These are phyloP conservation scores for Trypanosoma rangeli DNA, from an alignment of 208 protist genomes.

Conservation along the genomic window DNA sequence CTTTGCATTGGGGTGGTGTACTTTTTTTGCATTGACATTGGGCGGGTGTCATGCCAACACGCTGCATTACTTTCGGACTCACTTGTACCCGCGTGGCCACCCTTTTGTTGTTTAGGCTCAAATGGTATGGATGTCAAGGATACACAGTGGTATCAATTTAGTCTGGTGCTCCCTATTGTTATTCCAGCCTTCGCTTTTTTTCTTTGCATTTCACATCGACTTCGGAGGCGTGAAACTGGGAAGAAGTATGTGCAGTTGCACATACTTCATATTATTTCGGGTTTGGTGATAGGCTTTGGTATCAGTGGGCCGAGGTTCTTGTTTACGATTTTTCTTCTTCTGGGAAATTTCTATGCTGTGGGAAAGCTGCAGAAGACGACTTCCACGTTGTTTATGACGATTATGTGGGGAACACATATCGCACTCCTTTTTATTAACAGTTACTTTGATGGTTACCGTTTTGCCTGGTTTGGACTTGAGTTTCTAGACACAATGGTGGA, in stretches of 20 bases:
- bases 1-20: constrained; percentile 28
- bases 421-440: constrained; percentile 37
- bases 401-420: constrained; percentile 56
- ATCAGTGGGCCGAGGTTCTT: constrained; percentile 45
- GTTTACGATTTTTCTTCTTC: constrained; percentile 42
- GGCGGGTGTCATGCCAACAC: constrained; percentile 28
- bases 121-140: constrained; percentile 62
- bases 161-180: constrained; percentile 35
- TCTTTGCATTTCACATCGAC: constrained; percentile 34
- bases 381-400: constrained; percentile 38
- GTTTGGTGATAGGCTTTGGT: constrained; percentile 33
- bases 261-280: constrained; percentile 43
- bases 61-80: constrained; percentile 35
- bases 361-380: constrained; percentile 38
- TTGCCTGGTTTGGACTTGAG: constrained; percentile 32
- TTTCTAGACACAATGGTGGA: background rate
- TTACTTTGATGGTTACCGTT: constrained; percentile 28
- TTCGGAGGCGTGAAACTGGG: background rate
- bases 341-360: constrained; percentile 52
- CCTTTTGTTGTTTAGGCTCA: constrained; percentile 54
- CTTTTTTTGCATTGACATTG: constrained; percentile 36
- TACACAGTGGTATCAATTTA: constrained; percentile 66
- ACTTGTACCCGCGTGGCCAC: constrained; percentile 36
- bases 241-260: constrained; percentile 23
- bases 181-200: constrained; percentile 44